These are phyloP conservation scores for Mycena galericulata DNA, from an alignment of 768 basidiomycete species.

Conservation along the genomic window DNA sequence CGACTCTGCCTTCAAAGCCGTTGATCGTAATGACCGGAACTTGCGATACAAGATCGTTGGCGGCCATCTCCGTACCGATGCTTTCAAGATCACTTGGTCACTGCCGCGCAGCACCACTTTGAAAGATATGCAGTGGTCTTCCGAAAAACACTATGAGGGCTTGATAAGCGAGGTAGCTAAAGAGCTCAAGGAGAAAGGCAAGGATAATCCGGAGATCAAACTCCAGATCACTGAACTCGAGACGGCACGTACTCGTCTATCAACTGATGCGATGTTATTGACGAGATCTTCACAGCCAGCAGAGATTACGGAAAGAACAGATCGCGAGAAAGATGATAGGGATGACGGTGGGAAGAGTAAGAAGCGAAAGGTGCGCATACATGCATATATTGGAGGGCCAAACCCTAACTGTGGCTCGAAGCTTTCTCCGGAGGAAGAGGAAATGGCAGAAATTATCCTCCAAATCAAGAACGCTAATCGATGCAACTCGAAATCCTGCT, in stretches of 20 bases:
- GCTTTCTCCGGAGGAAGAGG: neutral
- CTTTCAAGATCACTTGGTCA: neutral
- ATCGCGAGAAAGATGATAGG: too few relatives aligned
- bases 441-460: neutral
- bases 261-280: too few relatives aligned
- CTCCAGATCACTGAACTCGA: neutral
- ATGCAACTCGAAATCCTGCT: neutral
- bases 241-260: too few relatives aligned
- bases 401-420: neutral
- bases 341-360: neutral
- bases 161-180: neutral
- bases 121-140: neutral
- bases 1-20: neutral
- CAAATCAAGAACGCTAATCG: neutral
- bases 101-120: neutral
- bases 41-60: conserved; percentile 5
- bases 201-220: neutral
- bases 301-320: too few relatives aligned
- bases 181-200: too few relatives aligned
- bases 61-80: neutral
- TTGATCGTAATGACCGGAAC: neutral
- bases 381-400: neutral
- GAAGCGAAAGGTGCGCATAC: neutral
- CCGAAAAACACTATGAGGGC: neutral
- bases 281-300: too few relatives aligned